Evolutionary conservation across 345 rosid species (phyloP).

Genomic region (Tarenaya hassleriana): DNA sequence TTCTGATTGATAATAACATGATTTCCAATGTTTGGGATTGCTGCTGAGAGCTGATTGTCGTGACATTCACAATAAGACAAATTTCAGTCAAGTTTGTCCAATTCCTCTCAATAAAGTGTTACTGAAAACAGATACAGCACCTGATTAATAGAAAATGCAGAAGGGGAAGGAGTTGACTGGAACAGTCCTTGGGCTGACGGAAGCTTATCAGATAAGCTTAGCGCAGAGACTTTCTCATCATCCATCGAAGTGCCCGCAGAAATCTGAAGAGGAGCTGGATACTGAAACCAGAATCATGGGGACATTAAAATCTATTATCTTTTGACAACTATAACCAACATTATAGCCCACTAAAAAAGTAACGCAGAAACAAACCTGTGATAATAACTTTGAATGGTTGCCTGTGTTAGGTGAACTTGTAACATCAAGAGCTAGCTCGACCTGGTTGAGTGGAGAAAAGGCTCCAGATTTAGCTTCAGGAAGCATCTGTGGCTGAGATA

Average conservation of each 20-base stretch:
- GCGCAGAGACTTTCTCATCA: slow-evolving; percentile 74
- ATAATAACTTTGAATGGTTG: slow-evolving; percentile 50
- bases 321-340: slow-evolving; percentile 6
- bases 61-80: slow-evolving; percentile 9
- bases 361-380: slow-evolving; percentile 55
- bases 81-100: slow-evolving; percentile 11
- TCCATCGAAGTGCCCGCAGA: slow-evolving; percentile 61
- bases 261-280: slow-evolving; percentile 55
- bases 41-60: slow-evolving; percentile 55
- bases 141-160: slow-evolving; percentile 63
- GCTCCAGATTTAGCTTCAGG: slow-evolving; percentile 69
- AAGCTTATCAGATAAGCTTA: slow-evolving; percentile 76
- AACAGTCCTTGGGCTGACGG: slow-evolving; percentile 78
- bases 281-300: slow-evolving; percentile 41
- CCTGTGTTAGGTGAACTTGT: slow-evolving; percentile 64
- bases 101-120: slow-evolving; percentile 1
- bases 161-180: slow-evolving; percentile 65
- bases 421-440: slow-evolving; percentile 50
- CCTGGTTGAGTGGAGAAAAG: slow-evolving; percentile 55
- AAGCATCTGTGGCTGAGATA: slow-evolving; percentile 58
- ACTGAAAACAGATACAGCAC: slow-evolving; percentile 22
- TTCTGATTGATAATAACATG: slow-evolving; percentile 84
- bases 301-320: slow-evolving; percentile 2
- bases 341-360: neutral
- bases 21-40: slow-evolving; percentile 69